A percentile compares a stretch with the other conserved stretches of the same genome.
Evolutionary conservation across 169 alveolate genomes (phyloP).

Genomic region (Eimeria necatrix): DNA sequence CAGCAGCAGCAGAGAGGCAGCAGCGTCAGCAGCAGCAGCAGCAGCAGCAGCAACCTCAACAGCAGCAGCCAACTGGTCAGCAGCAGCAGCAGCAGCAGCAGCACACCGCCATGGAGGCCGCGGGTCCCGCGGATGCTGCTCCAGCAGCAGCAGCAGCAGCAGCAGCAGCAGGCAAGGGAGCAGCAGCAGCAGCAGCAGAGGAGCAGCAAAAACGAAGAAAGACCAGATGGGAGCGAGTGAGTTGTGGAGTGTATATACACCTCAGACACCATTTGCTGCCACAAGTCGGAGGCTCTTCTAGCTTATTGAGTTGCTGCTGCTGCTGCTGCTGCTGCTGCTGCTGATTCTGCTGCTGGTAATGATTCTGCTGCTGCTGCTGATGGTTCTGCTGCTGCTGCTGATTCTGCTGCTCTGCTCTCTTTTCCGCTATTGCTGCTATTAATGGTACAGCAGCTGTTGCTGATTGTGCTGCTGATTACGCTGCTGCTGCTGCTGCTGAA

Average conservation of each 20-base stretch:
- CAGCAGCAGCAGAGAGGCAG: not conserved
- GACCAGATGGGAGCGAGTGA: slow-evolving; percentile 9
- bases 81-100: not conserved
- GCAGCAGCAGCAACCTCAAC: not conserved
- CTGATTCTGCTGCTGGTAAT: no score
- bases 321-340: no score
- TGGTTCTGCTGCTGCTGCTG: no score
- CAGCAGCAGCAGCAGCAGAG: slow-evolving; percentile 10
- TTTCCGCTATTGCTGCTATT: no score
- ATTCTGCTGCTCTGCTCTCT: no score
- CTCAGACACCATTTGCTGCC: not conserved
- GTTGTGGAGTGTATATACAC: not conserved
- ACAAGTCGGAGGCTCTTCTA: no score
- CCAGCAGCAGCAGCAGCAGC: not conserved
- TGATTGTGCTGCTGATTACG: no score
- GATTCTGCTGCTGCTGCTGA: no score
- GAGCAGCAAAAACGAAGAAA: slow-evolving; percentile 25
- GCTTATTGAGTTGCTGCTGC: no score
- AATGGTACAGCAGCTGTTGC: no score
- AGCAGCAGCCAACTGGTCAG: not conserved
- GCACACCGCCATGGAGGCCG: not conserved
- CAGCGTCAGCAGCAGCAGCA: not conserved
- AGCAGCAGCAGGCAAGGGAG: not conserved
- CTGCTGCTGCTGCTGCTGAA: no score
- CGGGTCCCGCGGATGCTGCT: not conserved